Evolutionary conservation across 768 basidiomycete genomes (phyloP).

Genomic region (Asterophora parasitica): DNA sequence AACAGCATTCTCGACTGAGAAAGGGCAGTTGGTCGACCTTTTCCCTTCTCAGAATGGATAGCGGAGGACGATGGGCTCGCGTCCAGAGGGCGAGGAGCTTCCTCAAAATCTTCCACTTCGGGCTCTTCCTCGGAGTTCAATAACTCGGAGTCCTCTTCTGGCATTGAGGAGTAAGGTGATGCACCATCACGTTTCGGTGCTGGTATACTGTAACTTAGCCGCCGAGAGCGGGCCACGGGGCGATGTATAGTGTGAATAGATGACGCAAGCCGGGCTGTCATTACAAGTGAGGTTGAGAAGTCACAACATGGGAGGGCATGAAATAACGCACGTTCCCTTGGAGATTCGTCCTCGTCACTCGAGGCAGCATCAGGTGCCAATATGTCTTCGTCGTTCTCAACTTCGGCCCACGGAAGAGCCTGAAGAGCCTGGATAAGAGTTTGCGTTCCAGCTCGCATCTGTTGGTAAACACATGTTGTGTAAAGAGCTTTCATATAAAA

Average conservation of each 20-base stretch:
- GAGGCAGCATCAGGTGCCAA: constrained; percentile 36
- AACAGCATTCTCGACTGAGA: constrained; percentile 17
- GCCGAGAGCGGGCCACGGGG: constrained; percentile 66
- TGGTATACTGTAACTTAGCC: constrained; percentile 25
- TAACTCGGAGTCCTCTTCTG: constrained; percentile 31
- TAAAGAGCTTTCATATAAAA: constrained; percentile 10
- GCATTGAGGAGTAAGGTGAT: constrained; percentile 20
- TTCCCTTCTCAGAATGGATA: not conserved
- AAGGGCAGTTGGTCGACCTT: not conserved
- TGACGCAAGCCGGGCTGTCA: constrained; percentile 58
- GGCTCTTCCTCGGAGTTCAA: constrained; percentile 46
- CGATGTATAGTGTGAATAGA: constrained; percentile 88
- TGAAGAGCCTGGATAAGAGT: constrained; percentile 86
- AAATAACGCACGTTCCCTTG: constrained; percentile 25
- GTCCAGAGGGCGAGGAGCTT: constrained; percentile 38
- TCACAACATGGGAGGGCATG: not conserved
- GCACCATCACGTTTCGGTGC: constrained; percentile 14
- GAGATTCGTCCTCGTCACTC: constrained; percentile 67
- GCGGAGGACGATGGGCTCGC: constrained; percentile 18
- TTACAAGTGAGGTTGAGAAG: constrained; percentile 3
- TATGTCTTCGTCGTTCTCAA: constrained; percentile 66
- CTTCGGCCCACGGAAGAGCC: constrained; percentile 74
- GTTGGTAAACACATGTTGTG: constrained; percentile 6
- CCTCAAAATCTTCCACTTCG: constrained; percentile 54
- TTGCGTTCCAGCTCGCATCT: constrained; percentile 88